A percentile compares a stretch with the other conserved stretches of the same genome.
Conservation (phyloP, 2,329 filamentous ascomycete species). For the Aspergillus nomiae region DNA sequence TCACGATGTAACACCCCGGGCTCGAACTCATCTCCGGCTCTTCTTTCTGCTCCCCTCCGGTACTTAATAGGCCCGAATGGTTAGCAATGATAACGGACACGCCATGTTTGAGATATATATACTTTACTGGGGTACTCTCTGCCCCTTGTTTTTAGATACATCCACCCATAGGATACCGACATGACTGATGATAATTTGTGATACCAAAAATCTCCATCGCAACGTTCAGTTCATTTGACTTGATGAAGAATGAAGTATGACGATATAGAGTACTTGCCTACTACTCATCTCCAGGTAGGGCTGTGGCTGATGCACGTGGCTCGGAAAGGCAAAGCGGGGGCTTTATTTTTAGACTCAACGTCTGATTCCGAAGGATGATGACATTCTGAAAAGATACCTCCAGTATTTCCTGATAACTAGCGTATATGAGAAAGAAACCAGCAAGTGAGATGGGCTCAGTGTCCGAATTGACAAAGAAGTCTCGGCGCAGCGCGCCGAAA, state of each 20-base stretch:
- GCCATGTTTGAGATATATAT: background rate
- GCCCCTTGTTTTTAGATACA: background rate
- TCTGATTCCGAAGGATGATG: background rate
- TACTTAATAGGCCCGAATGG: background rate
- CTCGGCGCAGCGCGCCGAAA: constrained; percentile 19
- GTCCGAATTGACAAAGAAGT: background rate
- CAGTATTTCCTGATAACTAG: background rate
- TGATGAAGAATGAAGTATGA: background rate
- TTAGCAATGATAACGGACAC: background rate
- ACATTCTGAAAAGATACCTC: background rate
- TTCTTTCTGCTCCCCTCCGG: background rate
- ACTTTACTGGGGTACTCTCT: background rate
- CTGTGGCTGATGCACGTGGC: background rate
- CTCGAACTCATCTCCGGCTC: background rate
- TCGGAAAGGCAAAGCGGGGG: background rate
- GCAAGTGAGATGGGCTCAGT: background rate
- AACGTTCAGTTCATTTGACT: background rate
- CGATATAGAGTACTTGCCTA: background rate
- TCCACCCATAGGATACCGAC: background rate
- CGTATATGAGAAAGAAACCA: background rate
- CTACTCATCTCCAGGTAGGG: background rate
- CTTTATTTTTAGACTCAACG: background rate
- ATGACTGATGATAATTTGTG: background rate
- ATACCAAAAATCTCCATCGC: background rate
- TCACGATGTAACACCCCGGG: background rate